phyloP scores from a whole-genome alignment of 345 rosid genomes.

The Murraya paniculata region DNA sequence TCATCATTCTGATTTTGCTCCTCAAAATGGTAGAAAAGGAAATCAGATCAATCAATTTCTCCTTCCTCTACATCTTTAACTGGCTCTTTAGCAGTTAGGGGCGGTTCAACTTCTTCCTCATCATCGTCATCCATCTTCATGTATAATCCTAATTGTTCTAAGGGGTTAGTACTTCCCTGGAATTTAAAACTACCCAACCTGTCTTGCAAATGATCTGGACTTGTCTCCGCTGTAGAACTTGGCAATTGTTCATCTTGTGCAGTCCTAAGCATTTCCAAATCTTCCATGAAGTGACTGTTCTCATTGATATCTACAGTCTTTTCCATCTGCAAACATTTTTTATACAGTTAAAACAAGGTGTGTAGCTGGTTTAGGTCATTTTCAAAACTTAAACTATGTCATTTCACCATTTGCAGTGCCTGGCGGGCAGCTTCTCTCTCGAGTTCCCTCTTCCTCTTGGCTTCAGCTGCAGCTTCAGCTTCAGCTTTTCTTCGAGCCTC shows the following conservation, averaged over 20 bases:
- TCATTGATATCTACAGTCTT: slow-evolving; percentile 90
- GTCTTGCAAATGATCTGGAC: slow-evolving; percentile 45
- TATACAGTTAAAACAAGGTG: not conserved
- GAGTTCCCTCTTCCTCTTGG: slow-evolving; percentile 66
- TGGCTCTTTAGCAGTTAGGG: slow-evolving; percentile 20
- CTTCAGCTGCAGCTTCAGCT: slow-evolving; percentile 79
- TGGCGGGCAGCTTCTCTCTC: slow-evolving; percentile 95
- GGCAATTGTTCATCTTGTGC: slow-evolving; percentile 45
- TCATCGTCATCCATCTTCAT: slow-evolving; percentile 68
- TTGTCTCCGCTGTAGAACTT: slow-evolving; percentile 51
- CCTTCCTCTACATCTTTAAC: slow-evolving; percentile 53
- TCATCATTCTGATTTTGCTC: not conserved
- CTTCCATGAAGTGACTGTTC: slow-evolving; percentile 74
- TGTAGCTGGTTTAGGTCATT: not conserved
- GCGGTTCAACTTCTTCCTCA: slow-evolving; percentile 61
- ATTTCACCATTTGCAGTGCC: slow-evolving; percentile 65
- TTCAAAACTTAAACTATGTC: not conserved
- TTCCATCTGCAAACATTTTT: slow-evolving; percentile 64
- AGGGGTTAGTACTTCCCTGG: slow-evolving; percentile 64
- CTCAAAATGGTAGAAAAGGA: not conserved
- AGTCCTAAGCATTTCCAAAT: slow-evolving; percentile 73
- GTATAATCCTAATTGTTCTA: slow-evolving; percentile 77
- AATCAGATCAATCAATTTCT: slow-evolving; percentile 43
- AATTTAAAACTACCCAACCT: slow-evolving; percentile 68
- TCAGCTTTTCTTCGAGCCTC: slow-evolving; percentile 68